Base-by-base conservation (phyloP, 1,139 yeast species). In the Taphrina pruni region DNA sequence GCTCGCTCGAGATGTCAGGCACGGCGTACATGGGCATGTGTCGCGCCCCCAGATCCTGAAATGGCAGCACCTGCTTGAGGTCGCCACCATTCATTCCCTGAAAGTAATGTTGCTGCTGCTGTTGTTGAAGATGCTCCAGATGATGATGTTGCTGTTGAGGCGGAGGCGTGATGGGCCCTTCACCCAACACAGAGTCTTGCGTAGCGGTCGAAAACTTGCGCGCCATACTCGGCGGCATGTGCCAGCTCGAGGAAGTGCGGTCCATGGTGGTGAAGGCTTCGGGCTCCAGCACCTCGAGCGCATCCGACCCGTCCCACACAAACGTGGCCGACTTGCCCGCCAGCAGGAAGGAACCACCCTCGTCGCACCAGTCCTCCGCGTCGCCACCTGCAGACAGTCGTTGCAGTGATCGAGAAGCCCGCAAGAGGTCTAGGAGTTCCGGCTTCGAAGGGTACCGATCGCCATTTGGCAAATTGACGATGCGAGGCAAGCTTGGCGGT, bases 321-420 rank as follows among this genome's bases (percentile, higher is more conserved):
- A 58, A 58, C 6, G 62, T 58, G 7, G 62, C 54, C 11, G 43
- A 36, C 35, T 21, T 46, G 3, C 62, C 62, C 12, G 51, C 52
- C 43, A 58, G 21, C 32, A 36, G 12, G 54, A 58, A 58, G 5
- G 39, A 32, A 20, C 62, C 62, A 21, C 62, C 62, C 32, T 58
- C 52, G 26, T 58, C 52, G 35, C 7, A 45, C 62, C 62, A 58
- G 26, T 58, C 62, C 41, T 45, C 54, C 2, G 26, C 41, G 32
- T 26, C 32, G 17, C 36, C 54, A 6, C 62, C 62, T 11, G 62
- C 54, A 6, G 54, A 43, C 17, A 64, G 35, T 21, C 55, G 43
- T 39, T 64, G 67, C 43, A 64, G 56, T 2, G 67, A 64, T 14
- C 67, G 39, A 26, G 67, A 55, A n/a, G 67, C 67, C 11, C 61